Conservation (phyloP, 2,329 filamentous ascomycete species). For the Nectriaceae sp. region DNA sequence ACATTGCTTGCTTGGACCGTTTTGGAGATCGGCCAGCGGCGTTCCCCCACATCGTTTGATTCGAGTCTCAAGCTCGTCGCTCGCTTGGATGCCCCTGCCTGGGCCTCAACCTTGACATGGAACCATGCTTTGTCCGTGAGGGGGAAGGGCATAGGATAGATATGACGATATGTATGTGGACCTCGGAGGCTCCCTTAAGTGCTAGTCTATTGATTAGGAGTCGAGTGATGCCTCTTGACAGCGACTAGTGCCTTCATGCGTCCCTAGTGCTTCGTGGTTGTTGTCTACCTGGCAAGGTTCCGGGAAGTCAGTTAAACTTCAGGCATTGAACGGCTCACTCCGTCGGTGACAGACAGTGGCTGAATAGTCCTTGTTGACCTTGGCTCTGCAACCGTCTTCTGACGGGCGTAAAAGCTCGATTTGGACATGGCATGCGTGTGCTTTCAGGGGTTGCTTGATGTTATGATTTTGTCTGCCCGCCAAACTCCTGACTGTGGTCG, state of each 20-base stretch:
- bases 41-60: neutral
- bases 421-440: no score
- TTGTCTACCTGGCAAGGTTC: no score
- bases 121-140: constrained; percentile 9
- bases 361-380: constrained; percentile 4
- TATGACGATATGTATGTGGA: no score
- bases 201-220: no score
- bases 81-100: neutral
- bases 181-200: no score
- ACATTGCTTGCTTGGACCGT: neutral
- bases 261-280: constrained; percentile 11
- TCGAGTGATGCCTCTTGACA: no score
- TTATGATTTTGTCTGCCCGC: no score
- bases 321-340: constrained; percentile 6
- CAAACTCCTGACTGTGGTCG: no score
- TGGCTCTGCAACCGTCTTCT: neutral
- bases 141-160: no score
- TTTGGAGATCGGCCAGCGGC: neutral
- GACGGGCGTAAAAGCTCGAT: constrained; percentile 8
- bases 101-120: constrained; percentile 1
- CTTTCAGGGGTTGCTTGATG: no score
- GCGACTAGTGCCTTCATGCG: constrained; percentile 10
- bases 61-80: neutral
- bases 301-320: no score
- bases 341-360: constrained; percentile 10